A percentile compares a stretch with the other conserved stretches of the same genome.
phyloP scores from a whole-genome alignment of 1,284 basidiomycete genomes.

The Pulveroboletus sp. region DNA sequence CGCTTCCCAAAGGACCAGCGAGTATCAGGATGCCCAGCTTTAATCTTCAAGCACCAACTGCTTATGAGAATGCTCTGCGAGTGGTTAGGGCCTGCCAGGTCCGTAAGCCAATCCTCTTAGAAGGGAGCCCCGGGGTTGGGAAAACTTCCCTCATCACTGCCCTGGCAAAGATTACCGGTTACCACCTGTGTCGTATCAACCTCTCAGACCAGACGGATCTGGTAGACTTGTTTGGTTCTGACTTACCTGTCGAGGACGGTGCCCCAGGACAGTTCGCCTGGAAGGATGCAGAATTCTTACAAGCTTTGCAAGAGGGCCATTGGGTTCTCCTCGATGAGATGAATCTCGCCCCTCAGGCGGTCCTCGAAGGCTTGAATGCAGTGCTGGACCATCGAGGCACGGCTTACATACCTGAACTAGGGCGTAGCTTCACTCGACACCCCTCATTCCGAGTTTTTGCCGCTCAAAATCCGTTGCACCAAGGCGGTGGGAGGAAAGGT shows the following conservation, averaged over 20 bases:
- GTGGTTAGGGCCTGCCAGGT: slow-evolving; percentile 90
- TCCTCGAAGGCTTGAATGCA: slow-evolving; percentile 96
- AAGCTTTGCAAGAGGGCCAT: slow-evolving; percentile 88
- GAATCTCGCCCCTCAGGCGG: slow-evolving; percentile 95
- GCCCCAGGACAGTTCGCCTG: slow-evolving; percentile 92
- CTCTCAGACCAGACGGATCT: slow-evolving; percentile 98
- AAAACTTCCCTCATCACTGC: slow-evolving; percentile 95
- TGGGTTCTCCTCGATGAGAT: slow-evolving; percentile 99
- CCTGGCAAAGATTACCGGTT: slow-evolving; percentile 78
- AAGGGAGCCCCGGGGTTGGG: slow-evolving; percentile 98
- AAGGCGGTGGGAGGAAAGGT: slow-evolving; percentile 97
- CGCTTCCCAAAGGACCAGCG: slow-evolving; percentile 59
- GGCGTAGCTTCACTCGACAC: slow-evolving; percentile 85
- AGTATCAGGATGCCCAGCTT: slow-evolving; percentile 48
- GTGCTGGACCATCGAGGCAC: slow-evolving; percentile 95
- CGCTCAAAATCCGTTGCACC: slow-evolving; percentile 94
- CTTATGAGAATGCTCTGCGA: slow-evolving; percentile 85
- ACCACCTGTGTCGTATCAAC: slow-evolving; percentile 92
- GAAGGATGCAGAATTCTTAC: slow-evolving; percentile 96
- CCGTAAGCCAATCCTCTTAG: slow-evolving; percentile 88
- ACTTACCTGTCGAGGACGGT: slow-evolving; percentile 93
- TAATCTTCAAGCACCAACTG: slow-evolving; percentile 88
- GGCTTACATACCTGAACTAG: slow-evolving; percentile 94
- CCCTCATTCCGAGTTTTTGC: slow-evolving; percentile 95
- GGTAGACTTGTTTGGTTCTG: slow-evolving; percentile 94